A percentile compares a stretch with the other conserved stretches of the same genome.
Evolutionary conservation across 768 basidiomycete species (phyloP).

Genomic region (Paxillus involutus): DNA sequence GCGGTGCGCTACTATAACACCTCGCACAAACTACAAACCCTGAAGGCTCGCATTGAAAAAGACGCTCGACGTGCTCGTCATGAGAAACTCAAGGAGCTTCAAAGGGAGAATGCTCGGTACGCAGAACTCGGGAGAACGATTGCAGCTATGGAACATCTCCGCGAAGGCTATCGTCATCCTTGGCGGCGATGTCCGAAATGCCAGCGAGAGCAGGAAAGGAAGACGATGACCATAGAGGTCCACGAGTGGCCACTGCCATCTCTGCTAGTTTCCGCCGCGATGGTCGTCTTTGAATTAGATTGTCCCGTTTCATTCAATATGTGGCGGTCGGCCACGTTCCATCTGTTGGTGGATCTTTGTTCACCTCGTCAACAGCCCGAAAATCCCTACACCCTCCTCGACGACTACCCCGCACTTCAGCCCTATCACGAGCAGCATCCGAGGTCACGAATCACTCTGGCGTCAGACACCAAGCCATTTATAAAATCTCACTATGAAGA

Average conservation of each 20-base stretch:
- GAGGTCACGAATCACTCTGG: slow-evolving; percentile 33
- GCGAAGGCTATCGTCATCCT: neutral
- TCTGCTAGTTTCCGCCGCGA: slow-evolving; percentile 12
- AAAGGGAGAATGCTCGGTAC: slow-evolving; percentile 8
- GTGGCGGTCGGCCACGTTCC: slow-evolving; percentile 42
- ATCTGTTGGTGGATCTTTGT: slow-evolving; percentile 37
- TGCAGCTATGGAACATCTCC: neutral
- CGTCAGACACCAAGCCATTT: slow-evolving; percentile 36
- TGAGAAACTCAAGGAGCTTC: slow-evolving; percentile 28
- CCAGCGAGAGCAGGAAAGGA: slow-evolving; percentile 9
- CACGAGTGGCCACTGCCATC: slow-evolving; percentile 49
- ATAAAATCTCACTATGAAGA: slow-evolving; percentile 30
- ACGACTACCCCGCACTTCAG: neutral
- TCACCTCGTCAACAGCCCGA: neutral
- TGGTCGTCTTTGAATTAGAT: slow-evolving; percentile 41
- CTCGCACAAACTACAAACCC: slow-evolving; percentile 13
- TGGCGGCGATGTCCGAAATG: slow-evolving; percentile 27
- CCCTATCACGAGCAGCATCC: neutral
- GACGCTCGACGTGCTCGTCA: slow-evolving; percentile 19
- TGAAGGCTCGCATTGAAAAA: slow-evolving; percentile 29
- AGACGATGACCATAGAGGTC: slow-evolving; percentile 26
- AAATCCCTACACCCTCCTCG: neutral
- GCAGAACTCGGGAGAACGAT: neutral
- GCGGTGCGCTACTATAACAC: slow-evolving; percentile 33
- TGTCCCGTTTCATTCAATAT: slow-evolving; percentile 36